These are phyloP conservation scores for Arthrobotrys musiformis DNA, from an alignment of 2,329 filamentous ascomycete genomes.

Conservation along the genomic window DNA sequence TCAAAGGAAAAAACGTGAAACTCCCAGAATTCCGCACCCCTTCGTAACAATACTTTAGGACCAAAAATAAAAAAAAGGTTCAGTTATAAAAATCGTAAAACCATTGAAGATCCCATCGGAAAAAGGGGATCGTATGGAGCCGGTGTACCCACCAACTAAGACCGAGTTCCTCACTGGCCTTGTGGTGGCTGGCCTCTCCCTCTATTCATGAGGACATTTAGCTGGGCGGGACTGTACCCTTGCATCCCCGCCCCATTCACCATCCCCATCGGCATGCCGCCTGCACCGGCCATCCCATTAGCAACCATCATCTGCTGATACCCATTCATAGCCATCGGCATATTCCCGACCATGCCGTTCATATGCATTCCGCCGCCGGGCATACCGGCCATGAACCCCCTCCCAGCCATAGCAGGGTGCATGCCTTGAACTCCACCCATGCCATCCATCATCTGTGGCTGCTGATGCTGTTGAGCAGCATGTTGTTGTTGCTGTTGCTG, in stretches of 20 bases:
- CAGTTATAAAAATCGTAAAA: conserved; percentile 21
- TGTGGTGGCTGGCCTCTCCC: conserved; percentile 55
- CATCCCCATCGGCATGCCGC: conserved; percentile 49
- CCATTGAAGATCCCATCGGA: background rate
- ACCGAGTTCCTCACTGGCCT: conserved; percentile 21
- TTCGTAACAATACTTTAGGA: conserved; percentile 23
- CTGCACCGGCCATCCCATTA: conserved; percentile 51
- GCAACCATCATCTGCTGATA: conserved; percentile 51
- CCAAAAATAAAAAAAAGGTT: conserved; percentile 6
- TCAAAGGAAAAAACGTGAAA: conserved; percentile 21
- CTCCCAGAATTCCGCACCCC: conserved; percentile 49
- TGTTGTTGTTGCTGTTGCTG: conserved; percentile 31
- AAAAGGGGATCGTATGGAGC: background rate
- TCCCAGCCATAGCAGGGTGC: conserved; percentile 33
- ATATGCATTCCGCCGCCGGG: conserved; percentile 41
- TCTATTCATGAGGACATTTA: conserved; percentile 57
- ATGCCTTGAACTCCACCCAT: conserved; percentile 39
- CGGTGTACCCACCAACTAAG: background rate
- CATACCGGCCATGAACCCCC: conserved; percentile 43
- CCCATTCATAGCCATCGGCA: conserved; percentile 48
- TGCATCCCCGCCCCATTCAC: conserved; percentile 49
- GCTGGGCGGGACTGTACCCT: conserved; percentile 54
- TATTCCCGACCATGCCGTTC: conserved; percentile 47
- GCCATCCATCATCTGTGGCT: conserved; percentile 47
- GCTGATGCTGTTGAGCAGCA: conserved; percentile 43